phyloP scores from a whole-genome alignment of 2,329 filamentous ascomycete species.

The Huntiella omanensis region DNA sequence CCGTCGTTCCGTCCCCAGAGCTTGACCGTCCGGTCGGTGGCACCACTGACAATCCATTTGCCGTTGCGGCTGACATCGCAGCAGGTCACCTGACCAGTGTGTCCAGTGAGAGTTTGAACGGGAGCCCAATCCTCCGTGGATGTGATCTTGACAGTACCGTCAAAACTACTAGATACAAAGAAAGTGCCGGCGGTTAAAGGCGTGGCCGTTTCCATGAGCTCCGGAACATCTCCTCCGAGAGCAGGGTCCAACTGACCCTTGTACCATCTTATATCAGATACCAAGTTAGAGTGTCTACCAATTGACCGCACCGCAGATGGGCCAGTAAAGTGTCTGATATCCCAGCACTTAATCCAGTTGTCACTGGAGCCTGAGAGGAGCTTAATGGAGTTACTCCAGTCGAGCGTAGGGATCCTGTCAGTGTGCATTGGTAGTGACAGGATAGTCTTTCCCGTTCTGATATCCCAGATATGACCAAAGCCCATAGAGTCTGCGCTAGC shows the following conservation, averaged over 20 bases:
- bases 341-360: constrained; percentile 96
- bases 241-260: constrained; percentile 65
- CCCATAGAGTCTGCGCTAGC: constrained; percentile 89
- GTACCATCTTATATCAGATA: constrained; percentile 87
- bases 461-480: constrained; percentile 87
- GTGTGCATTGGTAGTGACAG: constrained; percentile 85
- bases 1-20: constrained; percentile 79
- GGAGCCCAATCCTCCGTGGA: constrained; percentile 92
- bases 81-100: constrained; percentile 81
- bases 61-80: constrained; percentile 75
- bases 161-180: constrained; percentile 78
- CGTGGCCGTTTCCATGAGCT: constrained; percentile 44
- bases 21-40: constrained; percentile 89
- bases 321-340: constrained; percentile 64
- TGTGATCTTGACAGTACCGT: constrained; percentile 88
- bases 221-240: constrained; percentile 35
- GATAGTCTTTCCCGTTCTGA: constrained; percentile 77
- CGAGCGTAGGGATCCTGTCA: constrained; percentile 78
- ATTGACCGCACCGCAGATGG: constrained; percentile 51
- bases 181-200: constrained; percentile 85
- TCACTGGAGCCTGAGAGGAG: constrained; percentile 84
- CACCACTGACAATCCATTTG: constrained; percentile 84
- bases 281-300: constrained; percentile 76
- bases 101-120: constrained; percentile 71
- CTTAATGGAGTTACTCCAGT: constrained; percentile 89